A percentile compares a stretch with the other conserved stretches of the same genome.
These are phyloP conservation scores for Phaseolus lunatus DNA, from an alignment of 306 rosid species.

Conservation along the genomic window DNA sequence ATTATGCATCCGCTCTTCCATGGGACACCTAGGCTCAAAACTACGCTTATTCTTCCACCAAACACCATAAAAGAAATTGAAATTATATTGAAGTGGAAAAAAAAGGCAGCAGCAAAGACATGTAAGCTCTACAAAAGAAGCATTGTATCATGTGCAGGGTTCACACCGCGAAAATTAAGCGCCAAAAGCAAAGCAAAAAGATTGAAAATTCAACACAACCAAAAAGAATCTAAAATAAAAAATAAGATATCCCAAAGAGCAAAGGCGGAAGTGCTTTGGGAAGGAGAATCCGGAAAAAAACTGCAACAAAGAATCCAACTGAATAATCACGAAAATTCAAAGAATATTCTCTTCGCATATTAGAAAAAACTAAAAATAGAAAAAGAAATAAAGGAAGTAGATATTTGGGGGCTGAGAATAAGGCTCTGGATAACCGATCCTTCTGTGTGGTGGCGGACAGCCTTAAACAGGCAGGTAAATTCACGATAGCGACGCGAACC, in stretches of 20 bases:
- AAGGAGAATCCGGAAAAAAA: background rate
- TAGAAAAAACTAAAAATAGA: background rate
- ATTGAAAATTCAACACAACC: background rate
- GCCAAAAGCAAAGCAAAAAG: conserved; percentile 2
- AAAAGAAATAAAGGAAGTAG: background rate
- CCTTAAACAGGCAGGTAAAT: background rate
- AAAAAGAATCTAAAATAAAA: background rate
- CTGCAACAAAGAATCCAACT: conserved; percentile 21
- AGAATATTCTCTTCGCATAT: background rate
- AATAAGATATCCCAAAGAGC: background rate
- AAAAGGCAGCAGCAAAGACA: conserved; percentile 1
- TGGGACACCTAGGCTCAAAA: background rate
- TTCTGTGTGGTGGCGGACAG: background rate
- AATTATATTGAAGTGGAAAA: background rate
- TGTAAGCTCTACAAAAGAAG: background rate
- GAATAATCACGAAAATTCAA: conserved; percentile 3
- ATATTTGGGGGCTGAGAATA: background rate
- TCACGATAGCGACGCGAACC: background rate
- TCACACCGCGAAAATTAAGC: conserved; percentile 20
- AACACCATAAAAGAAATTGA: background rate
- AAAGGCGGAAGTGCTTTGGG: conserved; percentile 1
- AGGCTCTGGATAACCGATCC: background rate
- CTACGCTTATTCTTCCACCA: background rate
- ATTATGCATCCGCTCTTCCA: background rate
- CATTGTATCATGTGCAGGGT: conserved; percentile 6